phyloP scores from a whole-genome alignment of 805 yeast genomes.

The Zygosaccharomyces bailii region DNA sequence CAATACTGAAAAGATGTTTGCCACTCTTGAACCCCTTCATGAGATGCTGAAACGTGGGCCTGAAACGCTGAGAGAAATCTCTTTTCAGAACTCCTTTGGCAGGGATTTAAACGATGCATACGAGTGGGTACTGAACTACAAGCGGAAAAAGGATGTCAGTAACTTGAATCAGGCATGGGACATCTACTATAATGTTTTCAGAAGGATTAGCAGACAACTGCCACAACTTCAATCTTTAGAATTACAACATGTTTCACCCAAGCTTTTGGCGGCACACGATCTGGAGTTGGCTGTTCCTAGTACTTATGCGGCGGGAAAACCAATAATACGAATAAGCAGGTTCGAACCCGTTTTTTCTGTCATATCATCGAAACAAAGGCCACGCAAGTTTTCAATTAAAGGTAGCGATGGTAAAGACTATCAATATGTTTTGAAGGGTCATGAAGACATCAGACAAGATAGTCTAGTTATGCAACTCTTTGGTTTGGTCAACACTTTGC shows the following conservation, averaged over 20 bases:
- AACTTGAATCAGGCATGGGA: slow-evolving; percentile 98
- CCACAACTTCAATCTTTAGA: slow-evolving; percentile 86
- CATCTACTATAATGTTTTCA: slow-evolving; percentile 87
- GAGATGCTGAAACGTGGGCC: slow-evolving; percentile 82
- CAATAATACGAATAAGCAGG: slow-evolving; percentile 63
- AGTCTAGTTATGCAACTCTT: slow-evolving; percentile 96
- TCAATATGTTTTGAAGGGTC: slow-evolving; percentile 82
- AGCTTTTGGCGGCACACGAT: slow-evolving; percentile 69
- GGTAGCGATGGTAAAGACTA: slow-evolving; percentile 94
- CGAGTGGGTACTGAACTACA: slow-evolving; percentile 86
- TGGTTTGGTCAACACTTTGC: slow-evolving; percentile 87
- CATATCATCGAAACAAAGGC: slow-evolving; percentile 93
- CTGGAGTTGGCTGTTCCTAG: slow-evolving; percentile 92
- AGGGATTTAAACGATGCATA: slow-evolving; percentile 88
- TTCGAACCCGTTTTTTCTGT: slow-evolving; percentile 85
- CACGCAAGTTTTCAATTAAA: slow-evolving; percentile 71
- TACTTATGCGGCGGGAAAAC: slow-evolving; percentile 81
- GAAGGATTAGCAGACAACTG: slow-evolving; percentile 82
- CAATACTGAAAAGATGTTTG: slow-evolving; percentile 91
- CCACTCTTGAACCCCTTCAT: slow-evolving; percentile 85
- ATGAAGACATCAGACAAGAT: slow-evolving; percentile 97
- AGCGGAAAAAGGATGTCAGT: slow-evolving; percentile 78
- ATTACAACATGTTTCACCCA: slow-evolving; percentile 91
- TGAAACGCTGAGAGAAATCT: slow-evolving; percentile 85
- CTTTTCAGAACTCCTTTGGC: slow-evolving; percentile 91